These are phyloP conservation scores for Arachnopeziza araneosa DNA, from an alignment of 2,329 filamentous ascomycete genomes.

Conservation along the genomic window DNA sequence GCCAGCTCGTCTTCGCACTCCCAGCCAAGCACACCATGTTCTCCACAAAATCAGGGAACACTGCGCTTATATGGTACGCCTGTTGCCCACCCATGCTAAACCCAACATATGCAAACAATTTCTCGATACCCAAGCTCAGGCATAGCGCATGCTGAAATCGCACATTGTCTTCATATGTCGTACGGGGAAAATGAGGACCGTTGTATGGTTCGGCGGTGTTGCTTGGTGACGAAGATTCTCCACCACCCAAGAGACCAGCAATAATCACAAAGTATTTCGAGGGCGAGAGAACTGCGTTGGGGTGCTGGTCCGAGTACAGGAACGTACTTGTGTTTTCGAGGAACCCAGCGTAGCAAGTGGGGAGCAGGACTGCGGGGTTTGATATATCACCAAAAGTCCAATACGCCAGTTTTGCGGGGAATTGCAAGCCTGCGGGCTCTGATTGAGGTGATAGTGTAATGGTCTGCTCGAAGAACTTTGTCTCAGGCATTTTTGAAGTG, in stretches of 20 bases:
- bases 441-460: conserved; percentile 3
- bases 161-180: conserved; percentile 62
- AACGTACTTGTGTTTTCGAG: conserved; percentile 45
- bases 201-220: conserved; percentile 38
- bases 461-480: not conserved
- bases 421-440: not conserved
- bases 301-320: conserved; percentile 29
- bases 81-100: conserved; percentile 66
- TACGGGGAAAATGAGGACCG: conserved; percentile 51
- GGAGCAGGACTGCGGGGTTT: conserved; percentile 63
- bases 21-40: conserved; percentile 58
- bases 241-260: conserved; percentile 60
- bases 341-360: conserved; percentile 60
- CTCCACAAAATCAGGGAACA: conserved; percentile 51
- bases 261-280: conserved; percentile 60
- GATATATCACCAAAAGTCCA: conserved; percentile 61
- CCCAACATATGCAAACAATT: conserved; percentile 54
- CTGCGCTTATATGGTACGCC: conserved; percentile 50
- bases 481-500: not conserved
- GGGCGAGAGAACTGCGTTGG: not conserved
- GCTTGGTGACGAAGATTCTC: conserved; percentile 59
- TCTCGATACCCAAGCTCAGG: conserved; percentile 52
- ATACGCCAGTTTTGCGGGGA: conserved; percentile 44
- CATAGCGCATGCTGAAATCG: conserved; percentile 58
- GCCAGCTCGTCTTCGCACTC: conserved; percentile 52